These are phyloP conservation scores for Diaporthe ilicicola DNA, from an alignment of 2,329 filamentous ascomycete species.

Conservation along the genomic window DNA sequence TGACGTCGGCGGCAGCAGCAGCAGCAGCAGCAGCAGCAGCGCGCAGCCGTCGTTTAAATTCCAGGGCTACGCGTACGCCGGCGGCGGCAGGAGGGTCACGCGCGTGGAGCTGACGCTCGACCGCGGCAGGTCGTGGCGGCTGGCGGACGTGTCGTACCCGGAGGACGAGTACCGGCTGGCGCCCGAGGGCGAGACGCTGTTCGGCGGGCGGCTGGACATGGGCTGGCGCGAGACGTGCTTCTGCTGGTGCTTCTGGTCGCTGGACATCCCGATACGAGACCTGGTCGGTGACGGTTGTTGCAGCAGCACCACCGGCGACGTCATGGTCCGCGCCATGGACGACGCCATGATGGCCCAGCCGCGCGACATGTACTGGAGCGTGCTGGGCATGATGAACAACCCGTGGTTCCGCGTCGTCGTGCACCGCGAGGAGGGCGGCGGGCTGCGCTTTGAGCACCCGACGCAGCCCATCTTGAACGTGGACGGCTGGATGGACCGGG, in stretches of 20 bases:
- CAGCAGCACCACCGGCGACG: conserved; percentile 65
- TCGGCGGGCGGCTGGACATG: conserved; percentile 81
- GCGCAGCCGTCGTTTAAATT: conserved; percentile 64
- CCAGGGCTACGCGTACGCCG: conserved; percentile 87
- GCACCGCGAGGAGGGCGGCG: conserved; percentile 71
- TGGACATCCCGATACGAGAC: conserved; percentile 71
- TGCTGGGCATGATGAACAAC: conserved; percentile 98
- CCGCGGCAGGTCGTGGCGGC: conserved; percentile 80
- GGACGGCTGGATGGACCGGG: conserved; percentile 92
- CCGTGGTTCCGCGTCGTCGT: conserved; percentile 89
- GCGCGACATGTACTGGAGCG: conserved; percentile 95
- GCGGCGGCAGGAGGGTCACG: conserved; percentile 84
- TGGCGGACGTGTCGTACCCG: conserved; percentile 81
- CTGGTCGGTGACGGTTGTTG: too few relatives aligned
- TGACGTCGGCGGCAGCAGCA: conserved; percentile 33
- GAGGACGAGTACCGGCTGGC: conserved; percentile 82
- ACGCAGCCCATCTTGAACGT: conserved; percentile 80
- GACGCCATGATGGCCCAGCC: conserved; percentile 88
- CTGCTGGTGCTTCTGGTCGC: conserved; percentile 92
- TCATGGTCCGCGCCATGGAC: conserved; percentile 89
- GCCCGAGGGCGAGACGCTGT: conserved; percentile 69
- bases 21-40: background rate
- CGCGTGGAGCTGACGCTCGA: conserved; percentile 86
- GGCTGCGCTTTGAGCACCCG: conserved; percentile 84
- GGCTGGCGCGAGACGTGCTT: conserved; percentile 83